These are phyloP conservation scores for Salix arbutifolia DNA, from an alignment of 345 rosid genomes.

Conservation along the genomic window DNA sequence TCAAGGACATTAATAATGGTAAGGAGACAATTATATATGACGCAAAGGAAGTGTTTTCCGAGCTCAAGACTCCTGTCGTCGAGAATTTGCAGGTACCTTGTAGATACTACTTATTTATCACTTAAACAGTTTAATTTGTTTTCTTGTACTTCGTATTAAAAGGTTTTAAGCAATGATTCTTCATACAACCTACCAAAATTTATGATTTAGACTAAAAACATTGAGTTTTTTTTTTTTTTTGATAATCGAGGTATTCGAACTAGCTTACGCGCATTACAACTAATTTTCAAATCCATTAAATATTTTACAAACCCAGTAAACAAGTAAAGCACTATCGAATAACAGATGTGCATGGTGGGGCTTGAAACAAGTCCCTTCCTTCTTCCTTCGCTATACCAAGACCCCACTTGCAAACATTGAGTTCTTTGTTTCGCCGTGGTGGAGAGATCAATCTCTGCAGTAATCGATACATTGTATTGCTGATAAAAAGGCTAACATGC, in stretches of 20 bases:
- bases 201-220: background rate
- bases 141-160: background rate
- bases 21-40: constrained; percentile 48
- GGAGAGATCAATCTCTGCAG: background rate
- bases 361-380: too few relatives aligned
- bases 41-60: constrained; percentile 48
- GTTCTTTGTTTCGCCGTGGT: background rate
- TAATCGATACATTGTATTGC: background rate
- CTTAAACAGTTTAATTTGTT: background rate
- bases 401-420: too few relatives aligned
- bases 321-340: too few relatives aligned
- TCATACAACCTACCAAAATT: background rate
- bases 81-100: constrained; percentile 52
- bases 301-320: too few relatives aligned
- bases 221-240: too few relatives aligned
- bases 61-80: constrained; percentile 56
- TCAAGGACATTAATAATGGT: constrained; percentile 50
- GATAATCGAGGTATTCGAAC: too few relatives aligned
- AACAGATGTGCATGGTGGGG: too few relatives aligned
- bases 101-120: background rate
- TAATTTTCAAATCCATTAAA: too few relatives aligned
- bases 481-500: background rate
- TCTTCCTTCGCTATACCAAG: too few relatives aligned
- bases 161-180: background rate
- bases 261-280: too few relatives aligned